Conservation (phyloP, 2,329 filamentous ascomycete species). For the Sarocladium oryzae region DNA sequence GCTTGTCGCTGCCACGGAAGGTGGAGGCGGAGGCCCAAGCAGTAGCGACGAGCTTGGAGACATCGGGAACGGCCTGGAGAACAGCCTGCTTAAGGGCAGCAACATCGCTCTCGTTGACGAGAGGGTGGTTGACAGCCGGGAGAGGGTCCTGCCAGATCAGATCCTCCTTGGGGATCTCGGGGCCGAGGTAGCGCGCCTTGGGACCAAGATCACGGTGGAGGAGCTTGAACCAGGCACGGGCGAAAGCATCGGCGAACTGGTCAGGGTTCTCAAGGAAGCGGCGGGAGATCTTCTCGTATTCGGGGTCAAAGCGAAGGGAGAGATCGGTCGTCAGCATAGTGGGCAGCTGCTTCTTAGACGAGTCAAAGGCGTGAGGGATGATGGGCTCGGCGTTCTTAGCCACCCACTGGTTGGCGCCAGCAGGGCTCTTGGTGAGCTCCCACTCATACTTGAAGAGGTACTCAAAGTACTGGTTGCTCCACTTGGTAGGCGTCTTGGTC, state of each 20-base stretch:
- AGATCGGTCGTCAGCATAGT: conserved; percentile 73
- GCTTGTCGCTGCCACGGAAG: conserved; percentile 73
- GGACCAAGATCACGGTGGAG: conserved; percentile 76
- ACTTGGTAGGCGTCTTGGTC: conserved; percentile 70
- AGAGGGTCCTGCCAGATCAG: conserved; percentile 72
- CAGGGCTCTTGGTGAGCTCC: conserved; percentile 69
- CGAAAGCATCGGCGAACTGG: conserved; percentile 62
- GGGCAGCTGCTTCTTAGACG: conserved; percentile 66
- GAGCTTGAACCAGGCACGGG: conserved; percentile 77
- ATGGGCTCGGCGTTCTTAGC: conserved; percentile 60
- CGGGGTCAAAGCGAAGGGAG: conserved; percentile 63
- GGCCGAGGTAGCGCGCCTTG: conserved; percentile 62
- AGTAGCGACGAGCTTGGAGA: conserved; percentile 55
- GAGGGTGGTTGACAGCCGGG: conserved; percentile 48
- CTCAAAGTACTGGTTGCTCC: conserved; percentile 68
- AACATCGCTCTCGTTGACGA: conserved; percentile 58
- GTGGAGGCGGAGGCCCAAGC: conserved; percentile 67
- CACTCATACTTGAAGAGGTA: conserved; percentile 75
- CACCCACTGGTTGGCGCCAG: conserved; percentile 70
- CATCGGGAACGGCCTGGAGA: conserved; percentile 53
- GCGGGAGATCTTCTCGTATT: conserved; percentile 69
- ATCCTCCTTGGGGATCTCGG: conserved; percentile 63
- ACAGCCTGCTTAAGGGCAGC: conserved; percentile 63
- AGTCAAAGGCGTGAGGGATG: conserved; percentile 66
- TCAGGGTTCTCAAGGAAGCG: conserved; percentile 63